Evolutionary conservation across 176 grass and related monocot genomes (phyloP).

Genomic region (Cenchrus purpureus): DNA sequence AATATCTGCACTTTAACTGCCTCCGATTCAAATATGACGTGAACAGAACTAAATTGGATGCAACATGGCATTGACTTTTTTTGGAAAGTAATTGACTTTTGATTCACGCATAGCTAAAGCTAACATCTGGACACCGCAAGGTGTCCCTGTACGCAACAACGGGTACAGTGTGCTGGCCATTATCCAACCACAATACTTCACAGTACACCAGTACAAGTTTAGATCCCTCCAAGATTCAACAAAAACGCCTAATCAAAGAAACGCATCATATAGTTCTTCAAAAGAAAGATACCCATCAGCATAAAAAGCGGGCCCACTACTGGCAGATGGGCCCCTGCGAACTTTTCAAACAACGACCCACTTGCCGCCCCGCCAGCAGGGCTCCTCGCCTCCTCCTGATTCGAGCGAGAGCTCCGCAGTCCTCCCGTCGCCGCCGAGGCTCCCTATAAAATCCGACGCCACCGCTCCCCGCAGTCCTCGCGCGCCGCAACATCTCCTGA

Average conservation of each 20-base stretch:
- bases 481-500: background rate
- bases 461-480: background rate
- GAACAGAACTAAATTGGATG: background rate
- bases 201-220: background rate
- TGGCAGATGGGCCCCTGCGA: background rate
- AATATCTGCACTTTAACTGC: background rate
- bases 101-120: background rate
- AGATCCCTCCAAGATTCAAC: background rate
- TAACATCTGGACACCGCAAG: background rate
- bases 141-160: background rate
- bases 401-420: background rate
- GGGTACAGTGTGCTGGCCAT: background rate
- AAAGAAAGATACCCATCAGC: background rate
- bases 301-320: background rate
- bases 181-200: background rate
- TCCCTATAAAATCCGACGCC: slow-evolving; percentile 51
- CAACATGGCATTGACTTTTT: slow-evolving; percentile 7
- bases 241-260: background rate
- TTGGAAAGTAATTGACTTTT: too few relatives aligned
- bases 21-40: background rate
- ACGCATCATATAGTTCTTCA: too few relatives aligned
- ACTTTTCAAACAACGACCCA: slow-evolving; percentile 29
- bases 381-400: background rate
- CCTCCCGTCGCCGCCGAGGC: background rate
- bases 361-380: background rate